These are phyloP conservation scores for Cyclostephanos tholiformis DNA, from an alignment of 108 stramenopile species.

Conservation along the genomic window DNA sequence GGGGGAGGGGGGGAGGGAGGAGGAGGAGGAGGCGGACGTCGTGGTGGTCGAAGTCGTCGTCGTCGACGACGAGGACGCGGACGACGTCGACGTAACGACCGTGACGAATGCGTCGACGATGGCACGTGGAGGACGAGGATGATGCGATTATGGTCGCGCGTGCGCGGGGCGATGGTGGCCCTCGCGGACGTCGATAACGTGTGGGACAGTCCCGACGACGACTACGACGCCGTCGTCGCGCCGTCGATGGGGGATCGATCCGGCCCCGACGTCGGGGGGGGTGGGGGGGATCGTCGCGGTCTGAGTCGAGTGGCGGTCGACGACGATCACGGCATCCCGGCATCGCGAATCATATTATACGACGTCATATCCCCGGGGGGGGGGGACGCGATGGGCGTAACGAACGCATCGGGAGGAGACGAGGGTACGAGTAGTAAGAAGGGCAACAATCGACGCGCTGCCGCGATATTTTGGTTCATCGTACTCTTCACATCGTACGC, in stretches of 20 bases:
- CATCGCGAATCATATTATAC: constrained; percentile 31
- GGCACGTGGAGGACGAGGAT: constrained; percentile 10
- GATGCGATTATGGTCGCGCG: not conserved
- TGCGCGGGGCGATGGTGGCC: constrained; percentile 45
- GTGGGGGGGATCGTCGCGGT: too few relatives aligned
- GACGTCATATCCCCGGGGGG: constrained; percentile 36
- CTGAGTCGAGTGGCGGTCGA: too few relatives aligned
- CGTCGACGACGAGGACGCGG: too few relatives aligned
- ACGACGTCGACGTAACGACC: constrained; percentile 14
- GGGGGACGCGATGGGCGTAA: not conserved
- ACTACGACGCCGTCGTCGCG: not conserved
- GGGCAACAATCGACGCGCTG: too few relatives aligned
- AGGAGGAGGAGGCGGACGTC: too few relatives aligned
- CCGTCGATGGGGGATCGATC: too few relatives aligned
- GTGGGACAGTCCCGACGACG: constrained; percentile 67
- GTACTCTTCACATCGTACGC: constrained; percentile 71
- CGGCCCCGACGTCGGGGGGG: too few relatives aligned
- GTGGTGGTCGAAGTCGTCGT: too few relatives aligned
- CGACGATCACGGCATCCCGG: constrained; percentile 8
- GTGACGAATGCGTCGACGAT: constrained; percentile 16
- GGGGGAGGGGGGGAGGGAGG: too few relatives aligned
- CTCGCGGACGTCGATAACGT: constrained; percentile 81
- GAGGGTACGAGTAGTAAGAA: too few relatives aligned
- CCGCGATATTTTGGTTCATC: constrained; percentile 80
- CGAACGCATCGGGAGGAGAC: constrained; percentile 56